Percentiles rank a stretch among this genome's conserved stretches.
Evolutionary conservation across 257 asterid species (phyloP).

Genomic region (Solanum ossicruentum): DNA sequence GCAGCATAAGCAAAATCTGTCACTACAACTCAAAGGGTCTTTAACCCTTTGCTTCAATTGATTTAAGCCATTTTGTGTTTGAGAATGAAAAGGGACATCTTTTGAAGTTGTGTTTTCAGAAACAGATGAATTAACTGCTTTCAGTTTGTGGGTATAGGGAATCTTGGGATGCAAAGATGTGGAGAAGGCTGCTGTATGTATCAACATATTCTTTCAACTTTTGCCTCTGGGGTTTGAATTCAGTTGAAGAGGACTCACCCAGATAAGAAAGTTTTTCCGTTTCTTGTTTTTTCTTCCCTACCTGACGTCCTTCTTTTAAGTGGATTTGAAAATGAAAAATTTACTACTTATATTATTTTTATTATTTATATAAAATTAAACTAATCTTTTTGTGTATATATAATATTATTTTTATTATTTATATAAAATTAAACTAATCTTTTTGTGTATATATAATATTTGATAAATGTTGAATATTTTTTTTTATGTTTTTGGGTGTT

Average conservation of each 20-base stretch:
- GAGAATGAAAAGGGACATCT: constrained; percentile 3
- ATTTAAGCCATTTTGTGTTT: not conserved
- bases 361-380: no score
- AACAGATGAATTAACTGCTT: not conserved
- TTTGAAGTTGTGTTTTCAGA: not conserved
- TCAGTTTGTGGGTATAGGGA: not conserved
- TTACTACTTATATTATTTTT: no score
- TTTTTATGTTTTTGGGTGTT: no score
- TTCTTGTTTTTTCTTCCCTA: not conserved
- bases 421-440: no score
- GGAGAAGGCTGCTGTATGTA: not conserved
- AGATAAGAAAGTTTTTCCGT: not conserved
- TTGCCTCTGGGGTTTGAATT: not conserved
- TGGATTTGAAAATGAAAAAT: no score
- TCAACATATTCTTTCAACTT: not conserved
- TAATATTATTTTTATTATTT: no score
- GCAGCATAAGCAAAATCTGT: constrained; percentile 34
- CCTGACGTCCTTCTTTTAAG: no score
- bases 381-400: no score
- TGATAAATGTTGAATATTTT: no score
- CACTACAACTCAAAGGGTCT: not conserved
- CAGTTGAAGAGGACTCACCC: not conserved
- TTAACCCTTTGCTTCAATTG: not conserved
- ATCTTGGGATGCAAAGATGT: not conserved
- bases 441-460: no score